Evolutionary conservation across 2,329 filamentous ascomycete genomes (phyloP), one percentile per base, ranked within the genome.

Genomic region (Thelonectria discophora): DNA sequence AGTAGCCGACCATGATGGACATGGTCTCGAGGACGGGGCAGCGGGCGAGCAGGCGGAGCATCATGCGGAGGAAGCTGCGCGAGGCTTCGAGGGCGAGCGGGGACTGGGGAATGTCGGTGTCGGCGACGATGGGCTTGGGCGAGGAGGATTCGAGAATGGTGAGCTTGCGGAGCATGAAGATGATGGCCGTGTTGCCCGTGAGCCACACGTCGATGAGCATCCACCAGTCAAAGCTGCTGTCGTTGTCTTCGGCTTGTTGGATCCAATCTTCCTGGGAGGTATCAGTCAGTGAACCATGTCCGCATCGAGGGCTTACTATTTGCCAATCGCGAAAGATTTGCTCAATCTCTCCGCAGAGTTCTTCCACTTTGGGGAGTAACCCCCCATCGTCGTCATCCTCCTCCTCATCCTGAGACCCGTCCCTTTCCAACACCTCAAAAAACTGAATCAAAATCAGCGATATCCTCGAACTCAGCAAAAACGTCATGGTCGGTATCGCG

Each of bases 361-460:
- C 34, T 37, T 37, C 34, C 11, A 37, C 34, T 37, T 15, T 37
- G 2, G 34, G 15, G 12, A 37, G 15, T 37, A 37, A 13, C 34
- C 34, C 15, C 7, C 15, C 34, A 13, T 37, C 34, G 5, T 37
- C 34, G 6, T 37, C 34, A 3, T 37, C 34, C 15, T 37, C 34
- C 15, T 37, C 34, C 15, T 37, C 32, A 11, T 13, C 32, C 32
- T 34, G 32, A 3, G 32, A 34, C 32, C 32, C 32, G 6, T 34
- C 34, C 34, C 71, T 69, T 5, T 74, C 73, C 0, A 74, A 43
- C 40, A 74, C 65, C 27, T 66, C 66, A 20, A 74, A 76, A 30
- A 75, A 76, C 2, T 70, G 69, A 21, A 72, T 69, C 9, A 76
- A 55, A 3, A 75, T 48, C 0, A 76, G 65, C 1, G 72, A 75